Conservation (phyloP, 306 rosid species). For the Arachis stenosperma region DNA sequence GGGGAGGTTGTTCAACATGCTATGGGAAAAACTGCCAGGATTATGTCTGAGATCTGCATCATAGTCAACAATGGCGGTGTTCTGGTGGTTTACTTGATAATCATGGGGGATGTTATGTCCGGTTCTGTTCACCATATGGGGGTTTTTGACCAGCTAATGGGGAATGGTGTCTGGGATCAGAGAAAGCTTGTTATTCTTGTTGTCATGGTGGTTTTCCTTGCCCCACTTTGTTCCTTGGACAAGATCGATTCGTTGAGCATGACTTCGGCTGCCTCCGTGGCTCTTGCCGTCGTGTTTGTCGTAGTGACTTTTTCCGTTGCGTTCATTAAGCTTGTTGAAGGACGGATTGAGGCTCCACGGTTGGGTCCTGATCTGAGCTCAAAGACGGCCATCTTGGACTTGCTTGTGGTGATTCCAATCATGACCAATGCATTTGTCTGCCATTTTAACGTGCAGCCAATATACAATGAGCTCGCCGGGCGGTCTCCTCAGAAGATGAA, state of each 20-base stretch:
- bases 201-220: conserved; percentile 71
- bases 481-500: conserved; percentile 89
- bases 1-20: conserved; percentile 93
- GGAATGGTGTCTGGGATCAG: conserved; percentile 92
- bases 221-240: conserved; percentile 88
- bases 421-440: conserved; percentile 93
- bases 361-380: conserved; percentile 85
- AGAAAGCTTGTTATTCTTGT: conserved; percentile 74
- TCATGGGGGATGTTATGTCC: conserved; percentile 98
- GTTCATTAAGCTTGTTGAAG: conserved; percentile 70
- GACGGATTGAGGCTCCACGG: conserved; percentile 66
- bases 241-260: conserved; percentile 92
- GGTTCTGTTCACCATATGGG: conserved; percentile 85
- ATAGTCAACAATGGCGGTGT: conserved; percentile 85
- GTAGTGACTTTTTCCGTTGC: conserved; percentile 68
- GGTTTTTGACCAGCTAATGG: conserved; percentile 89
- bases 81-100: conserved; percentile 88
- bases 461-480: conserved; percentile 85
- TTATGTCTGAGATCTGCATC: conserved; percentile 77
- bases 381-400: conserved; percentile 69
- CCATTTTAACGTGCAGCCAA: conserved; percentile 88
- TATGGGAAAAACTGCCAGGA: conserved; percentile 70
- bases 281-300: conserved; percentile 84
- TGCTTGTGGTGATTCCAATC: conserved; percentile 93
- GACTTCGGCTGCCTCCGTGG: conserved; percentile 97